Base-by-base conservation (phyloP, 2,329 filamentous ascomycete genomes). In the Colletotrichum sp. region DNA sequence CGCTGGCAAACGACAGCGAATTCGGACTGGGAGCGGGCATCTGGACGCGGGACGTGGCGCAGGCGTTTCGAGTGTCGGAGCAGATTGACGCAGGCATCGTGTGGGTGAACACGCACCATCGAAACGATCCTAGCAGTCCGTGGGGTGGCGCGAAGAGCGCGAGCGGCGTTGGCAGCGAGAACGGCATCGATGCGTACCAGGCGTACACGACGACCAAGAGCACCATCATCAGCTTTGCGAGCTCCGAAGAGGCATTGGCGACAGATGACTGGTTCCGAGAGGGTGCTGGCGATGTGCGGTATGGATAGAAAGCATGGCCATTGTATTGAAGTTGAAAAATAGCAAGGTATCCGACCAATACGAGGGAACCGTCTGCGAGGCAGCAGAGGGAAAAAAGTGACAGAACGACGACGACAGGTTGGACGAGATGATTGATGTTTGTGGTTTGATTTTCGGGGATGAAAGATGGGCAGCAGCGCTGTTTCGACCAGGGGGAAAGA, bases 1-100 rank as follows among this genome's bases (percentile, higher is more conserved):
- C 87, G 69, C 85, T 94, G 62, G 94, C 92, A 74, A 96, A 97
- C 88, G 89, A 91, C 84, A 94, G 90, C 80, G 93, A 89, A 77
- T 96, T 95, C 83, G 94, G 94, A 76, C 90, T 97, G 32, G 94
- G 94, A 69, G 93, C 94, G 28, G 94, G 92, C 30, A 88, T 96
- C 24, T 95, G 95, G 91, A 96, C 94, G 34, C 90, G 86, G 77
- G 92, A 95, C 83, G 87, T 96, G 81, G 92, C 93, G 82, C 94
- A 92, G 62, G 93, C 94, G 69, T 90, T 95, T 81, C 90, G 94
- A 48, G 92, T 96, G 4, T 92, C 93, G 67, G 94, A 95, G 81
- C 88, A 88, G 59, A 88, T 96, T 78, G 89, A 91, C 77, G 93
- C 94, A 2, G 94, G 93, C 76, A 89, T 89, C 71, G 86, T 88